Evolutionary conservation across 192 early-diverging fungal species (phyloP).

Genomic region (Coemansia sp.): DNA sequence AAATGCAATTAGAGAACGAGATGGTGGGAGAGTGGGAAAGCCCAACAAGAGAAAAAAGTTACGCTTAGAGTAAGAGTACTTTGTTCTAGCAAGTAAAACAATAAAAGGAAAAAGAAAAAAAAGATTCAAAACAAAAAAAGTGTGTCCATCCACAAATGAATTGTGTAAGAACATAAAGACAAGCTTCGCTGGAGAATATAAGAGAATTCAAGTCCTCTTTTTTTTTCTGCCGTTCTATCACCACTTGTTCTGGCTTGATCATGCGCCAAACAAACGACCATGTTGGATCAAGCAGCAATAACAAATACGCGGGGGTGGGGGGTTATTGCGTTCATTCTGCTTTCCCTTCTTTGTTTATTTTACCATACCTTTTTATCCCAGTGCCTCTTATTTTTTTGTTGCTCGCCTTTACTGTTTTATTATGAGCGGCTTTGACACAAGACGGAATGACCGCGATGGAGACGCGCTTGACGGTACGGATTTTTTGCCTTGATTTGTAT

Average conservation of each 20-base stretch:
- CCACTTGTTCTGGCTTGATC: not conserved
- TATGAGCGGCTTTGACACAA: constrained; percentile 7
- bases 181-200: too few species aligned
- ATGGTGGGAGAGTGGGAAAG: constrained; percentile 4
- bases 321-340: too few species aligned
- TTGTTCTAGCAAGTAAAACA: not conserved
- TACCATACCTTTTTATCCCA: not conserved
- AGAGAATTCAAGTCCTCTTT: too few species aligned
- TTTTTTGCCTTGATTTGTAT: not conserved
- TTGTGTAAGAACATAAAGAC: not conserved
- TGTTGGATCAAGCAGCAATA: too few species aligned
- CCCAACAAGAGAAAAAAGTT: constrained; percentile 3
- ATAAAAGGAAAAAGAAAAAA: too few species aligned
- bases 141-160: not conserved
- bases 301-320: too few species aligned
- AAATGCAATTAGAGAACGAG: constrained; percentile 13
- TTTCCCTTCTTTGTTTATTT: not conserved
- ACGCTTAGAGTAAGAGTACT: not conserved
- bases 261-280: not conserved
- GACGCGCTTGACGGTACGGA: constrained; percentile 17
- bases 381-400: not conserved
- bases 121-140: not conserved
- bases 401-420: not conserved
- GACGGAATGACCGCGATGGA: constrained; percentile 7
- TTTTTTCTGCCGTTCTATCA: too few species aligned